Evolutionary conservation across 768 basidiomycete genomes (phyloP).

Genomic region (Auricularia sp.): DNA sequence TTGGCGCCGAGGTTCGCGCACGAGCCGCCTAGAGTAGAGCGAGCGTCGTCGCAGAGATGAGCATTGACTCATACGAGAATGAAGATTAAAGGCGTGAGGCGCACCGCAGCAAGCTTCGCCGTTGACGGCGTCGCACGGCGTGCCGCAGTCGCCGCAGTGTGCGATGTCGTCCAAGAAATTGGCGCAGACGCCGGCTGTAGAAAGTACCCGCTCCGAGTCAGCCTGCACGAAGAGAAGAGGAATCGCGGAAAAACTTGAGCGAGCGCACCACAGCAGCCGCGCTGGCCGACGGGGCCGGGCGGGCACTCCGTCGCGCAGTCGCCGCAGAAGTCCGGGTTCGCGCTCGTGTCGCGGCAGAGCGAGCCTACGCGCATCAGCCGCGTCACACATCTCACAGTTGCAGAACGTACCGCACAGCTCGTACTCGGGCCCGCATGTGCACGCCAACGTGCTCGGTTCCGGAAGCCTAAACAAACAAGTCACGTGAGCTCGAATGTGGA

Average conservation of each 20-base stretch:
- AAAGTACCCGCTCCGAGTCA: background rate
- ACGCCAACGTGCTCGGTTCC: background rate
- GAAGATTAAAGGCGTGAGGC: background rate
- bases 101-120: background rate
- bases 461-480: background rate
- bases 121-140: background rate
- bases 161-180: background rate
- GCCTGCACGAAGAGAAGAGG: background rate
- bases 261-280: background rate
- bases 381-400: background rate
- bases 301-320: background rate
- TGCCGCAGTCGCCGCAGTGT: background rate
- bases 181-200: background rate
- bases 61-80: too few relatives aligned
- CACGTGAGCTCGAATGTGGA: background rate
- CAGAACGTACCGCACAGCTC: background rate
- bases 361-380: background rate
- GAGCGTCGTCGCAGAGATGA: too few relatives aligned
- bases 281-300: background rate
- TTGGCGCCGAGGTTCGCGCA: too few relatives aligned
- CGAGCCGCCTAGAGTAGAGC: too few relatives aligned
- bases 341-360: background rate
- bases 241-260: background rate
- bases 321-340: background rate
- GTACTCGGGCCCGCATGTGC: background rate